Evolutionary conservation across 768 basidiomycete species (phyloP).

Genomic region (Pluteus cervinus): DNA sequence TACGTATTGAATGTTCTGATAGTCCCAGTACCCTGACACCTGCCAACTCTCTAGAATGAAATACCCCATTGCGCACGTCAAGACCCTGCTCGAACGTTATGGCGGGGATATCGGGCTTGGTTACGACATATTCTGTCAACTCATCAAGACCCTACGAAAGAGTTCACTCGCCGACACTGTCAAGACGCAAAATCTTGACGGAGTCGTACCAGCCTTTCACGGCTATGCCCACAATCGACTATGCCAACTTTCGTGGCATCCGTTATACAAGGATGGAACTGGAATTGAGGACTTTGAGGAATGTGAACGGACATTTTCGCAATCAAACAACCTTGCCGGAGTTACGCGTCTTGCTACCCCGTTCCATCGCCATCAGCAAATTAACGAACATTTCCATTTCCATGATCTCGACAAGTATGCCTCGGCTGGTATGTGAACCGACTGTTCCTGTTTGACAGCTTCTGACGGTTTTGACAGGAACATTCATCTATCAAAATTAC

Average conservation of each 20-base stretch:
- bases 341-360: constrained; percentile 11
- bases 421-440: constrained; percentile 5
- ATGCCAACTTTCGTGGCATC: constrained; percentile 17
- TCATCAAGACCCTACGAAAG: constrained; percentile 14
- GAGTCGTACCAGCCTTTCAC: constrained; percentile 15
- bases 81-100: constrained; percentile 10
- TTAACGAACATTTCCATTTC: constrained; percentile 14
- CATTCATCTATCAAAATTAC: constrained; percentile 7
- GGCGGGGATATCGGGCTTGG: constrained; percentile 11
- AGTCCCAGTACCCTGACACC: not conserved
- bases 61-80: constrained; percentile 16
- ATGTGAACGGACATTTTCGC: constrained; percentile 19
- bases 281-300: constrained; percentile 24
- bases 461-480: not conserved
- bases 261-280: constrained; percentile 17
- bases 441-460: not conserved
- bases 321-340: constrained; percentile 19
- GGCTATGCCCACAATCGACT: constrained; percentile 19
- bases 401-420: constrained; percentile 15
- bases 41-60: constrained; percentile 14
- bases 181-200: constrained; percentile 1
- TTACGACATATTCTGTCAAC: constrained; percentile 22
- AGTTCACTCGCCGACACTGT: constrained; percentile 13
- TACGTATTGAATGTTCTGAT: constrained; percentile 6
- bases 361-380: constrained; percentile 18